Conservation (phyloP, 2,329 filamentous ascomycete species). For the Paecilomyces sp. region DNA sequence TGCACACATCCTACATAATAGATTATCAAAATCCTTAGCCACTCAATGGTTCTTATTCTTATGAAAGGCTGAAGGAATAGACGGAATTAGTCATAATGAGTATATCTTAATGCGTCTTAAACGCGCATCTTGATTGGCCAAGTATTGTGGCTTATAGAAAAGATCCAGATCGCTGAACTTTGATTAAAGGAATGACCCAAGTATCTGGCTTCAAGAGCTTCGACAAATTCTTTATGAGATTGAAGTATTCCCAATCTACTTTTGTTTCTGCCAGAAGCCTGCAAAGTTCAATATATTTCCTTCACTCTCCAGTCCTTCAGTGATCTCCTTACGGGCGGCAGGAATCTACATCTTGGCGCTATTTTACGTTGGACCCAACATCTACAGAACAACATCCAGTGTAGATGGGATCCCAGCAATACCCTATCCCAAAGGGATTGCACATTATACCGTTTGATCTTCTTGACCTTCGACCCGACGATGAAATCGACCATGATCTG, state of each 20-base stretch:
- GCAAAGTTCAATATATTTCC: not conserved
- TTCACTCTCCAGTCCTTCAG: not conserved
- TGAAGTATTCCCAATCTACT: not conserved
- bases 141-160: no score
- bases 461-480: conserved; percentile 42
- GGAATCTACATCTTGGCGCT: not conserved
- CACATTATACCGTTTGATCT: conserved; percentile 32
- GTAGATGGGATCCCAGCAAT: conserved; percentile 1
- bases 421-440: conserved; percentile 29
- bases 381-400: not conserved
- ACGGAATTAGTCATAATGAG: not conserved
- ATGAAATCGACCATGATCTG: conserved; percentile 39
- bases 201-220: not conserved
- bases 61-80: not conserved
- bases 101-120: not conserved
- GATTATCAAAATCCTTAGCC: no score
- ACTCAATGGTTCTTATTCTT: not conserved
- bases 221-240: not conserved
- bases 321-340: not conserved
- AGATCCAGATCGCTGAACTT: not conserved
- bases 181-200: no score
- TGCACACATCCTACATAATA: no score
- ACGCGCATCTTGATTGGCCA: not conserved
- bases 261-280: not conserved
- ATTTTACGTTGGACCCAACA: not conserved